phyloP scores from a whole-genome alignment of 352 stramenopile genomes.

The Globisporangium iwayamae region DNA sequence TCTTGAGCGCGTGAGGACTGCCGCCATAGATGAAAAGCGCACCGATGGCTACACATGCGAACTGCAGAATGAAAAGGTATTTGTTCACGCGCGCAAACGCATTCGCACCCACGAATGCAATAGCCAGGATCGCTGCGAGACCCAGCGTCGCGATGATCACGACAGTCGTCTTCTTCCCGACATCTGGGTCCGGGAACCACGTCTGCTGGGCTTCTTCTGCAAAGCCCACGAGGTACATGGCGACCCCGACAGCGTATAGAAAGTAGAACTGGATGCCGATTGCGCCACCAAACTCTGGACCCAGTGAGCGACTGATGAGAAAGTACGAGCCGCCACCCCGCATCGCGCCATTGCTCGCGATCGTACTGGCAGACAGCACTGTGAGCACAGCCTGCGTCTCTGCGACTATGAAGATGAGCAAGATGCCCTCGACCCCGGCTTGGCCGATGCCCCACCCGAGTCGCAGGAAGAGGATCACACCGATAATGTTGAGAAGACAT shows the following conservation, averaged over 20 bases:
- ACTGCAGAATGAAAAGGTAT: constrained; percentile 69
- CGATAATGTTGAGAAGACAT: constrained; percentile 89
- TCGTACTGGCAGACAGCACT: constrained; percentile 71
- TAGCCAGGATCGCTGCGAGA: constrained; percentile 36
- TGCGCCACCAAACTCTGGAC: constrained; percentile 83
- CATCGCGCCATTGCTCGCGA: constrained; percentile 87
- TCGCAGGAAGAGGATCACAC: constrained; percentile 87
- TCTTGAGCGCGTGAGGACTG: constrained; percentile 31
- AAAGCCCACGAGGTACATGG: constrained; percentile 82
- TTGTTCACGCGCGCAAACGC: constrained; percentile 75
- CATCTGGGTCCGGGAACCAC: constrained; percentile 34
- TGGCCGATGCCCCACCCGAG: constrained; percentile 84
- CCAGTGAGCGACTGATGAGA: constrained; percentile 64
- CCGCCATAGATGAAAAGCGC: constrained; percentile 43
- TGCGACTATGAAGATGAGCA: constrained; percentile 67
- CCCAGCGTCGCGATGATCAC: constrained; percentile 50
- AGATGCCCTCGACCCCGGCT: constrained; percentile 68
- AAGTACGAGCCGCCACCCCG: constrained; percentile 63
- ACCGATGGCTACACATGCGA: constrained; percentile 53
- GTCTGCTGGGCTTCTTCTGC: constrained; percentile 63
- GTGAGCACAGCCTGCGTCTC: constrained; percentile 70
- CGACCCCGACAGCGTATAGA: constrained; percentile 59
- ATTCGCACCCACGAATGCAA: constrained; percentile 63
- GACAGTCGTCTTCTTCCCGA: constrained; percentile 40
- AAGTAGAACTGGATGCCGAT: constrained; percentile 91